These are phyloP conservation scores for Chaetoscypha palmicola DNA, from an alignment of 2,329 filamentous ascomycete genomes.

Conservation along the genomic window DNA sequence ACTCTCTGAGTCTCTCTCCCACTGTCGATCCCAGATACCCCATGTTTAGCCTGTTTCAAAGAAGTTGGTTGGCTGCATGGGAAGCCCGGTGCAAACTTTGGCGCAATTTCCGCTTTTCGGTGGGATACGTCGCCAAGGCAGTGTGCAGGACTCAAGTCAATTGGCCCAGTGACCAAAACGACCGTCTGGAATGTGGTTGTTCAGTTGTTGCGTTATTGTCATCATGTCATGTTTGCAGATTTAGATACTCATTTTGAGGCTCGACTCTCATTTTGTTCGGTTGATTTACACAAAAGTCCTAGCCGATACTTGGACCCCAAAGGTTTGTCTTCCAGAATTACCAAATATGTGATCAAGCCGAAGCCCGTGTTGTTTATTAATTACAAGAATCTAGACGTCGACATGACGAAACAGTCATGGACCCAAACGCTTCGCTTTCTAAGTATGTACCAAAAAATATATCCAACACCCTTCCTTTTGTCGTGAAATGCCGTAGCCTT, in stretches of 20 bases:
- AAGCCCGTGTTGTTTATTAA: slow-evolving; percentile 1
- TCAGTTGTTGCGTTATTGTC: not conserved
- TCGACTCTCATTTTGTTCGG: slow-evolving; percentile 7
- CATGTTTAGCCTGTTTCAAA: not conserved
- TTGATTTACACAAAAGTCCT: slow-evolving; percentile 6
- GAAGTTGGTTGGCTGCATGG: not conserved
- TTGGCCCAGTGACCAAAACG: too few species aligned
- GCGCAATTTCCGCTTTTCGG: not conserved
- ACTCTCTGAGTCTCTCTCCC: too few species aligned
- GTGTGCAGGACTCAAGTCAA: too few species aligned
- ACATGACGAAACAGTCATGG: not conserved
- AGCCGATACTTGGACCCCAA: slow-evolving; percentile 5
- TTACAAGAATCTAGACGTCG: slow-evolving; percentile 12
- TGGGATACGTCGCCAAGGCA: not conserved
- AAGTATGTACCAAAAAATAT: slow-evolving; percentile 3
- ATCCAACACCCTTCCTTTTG: slow-evolving; percentile 1
- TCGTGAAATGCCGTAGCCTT: slow-evolving; percentile 29
- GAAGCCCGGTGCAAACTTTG: not conserved
- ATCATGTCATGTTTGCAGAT: not conserved
- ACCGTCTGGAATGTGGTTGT: not conserved
- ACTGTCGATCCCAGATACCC: too few species aligned
- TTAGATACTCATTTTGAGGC: too few species aligned
- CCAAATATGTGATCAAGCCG: slow-evolving; percentile 4
- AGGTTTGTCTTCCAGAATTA: slow-evolving; percentile 2
- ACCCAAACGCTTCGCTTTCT: slow-evolving; percentile 2